These are phyloP conservation scores for Aureobasidium mangrovei DNA, from an alignment of 2,329 filamentous ascomycete species.

Conservation along the genomic window DNA sequence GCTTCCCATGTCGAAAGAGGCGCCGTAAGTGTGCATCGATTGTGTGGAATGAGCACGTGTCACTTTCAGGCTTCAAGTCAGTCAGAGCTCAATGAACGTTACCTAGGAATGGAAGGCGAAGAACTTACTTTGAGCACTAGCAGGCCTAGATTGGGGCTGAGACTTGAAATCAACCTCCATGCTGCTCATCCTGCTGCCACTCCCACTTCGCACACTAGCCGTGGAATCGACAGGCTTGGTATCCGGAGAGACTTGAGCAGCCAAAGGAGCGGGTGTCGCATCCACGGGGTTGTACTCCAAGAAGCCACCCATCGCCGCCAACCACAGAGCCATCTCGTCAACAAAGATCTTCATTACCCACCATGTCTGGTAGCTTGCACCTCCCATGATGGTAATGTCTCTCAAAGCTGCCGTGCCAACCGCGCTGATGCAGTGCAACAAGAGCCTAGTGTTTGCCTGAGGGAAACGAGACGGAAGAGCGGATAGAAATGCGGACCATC, in stretches of 20 bases:
- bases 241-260: neutral
- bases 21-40: conserved; percentile 14
- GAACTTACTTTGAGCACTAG: conserved; percentile 16
- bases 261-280: neutral
- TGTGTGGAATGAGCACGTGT: conserved; percentile 16
- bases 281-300: conserved; percentile 43
- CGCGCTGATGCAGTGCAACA: conserved; percentile 68
- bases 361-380: conserved; percentile 80
- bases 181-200: conserved; percentile 26
- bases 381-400: conserved; percentile 70
- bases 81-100: conserved; percentile 8
- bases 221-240: conserved; percentile 5
- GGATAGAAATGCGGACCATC: conserved; percentile 66
- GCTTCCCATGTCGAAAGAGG: conserved; percentile 11
- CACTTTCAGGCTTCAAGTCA: conserved; percentile 13
- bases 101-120: neutral
- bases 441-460: conserved; percentile 60
- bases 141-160: conserved; percentile 10
- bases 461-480: conserved; percentile 64
- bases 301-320: conserved; percentile 85
- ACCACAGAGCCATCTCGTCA: conserved; percentile 86
- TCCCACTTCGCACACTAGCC: conserved; percentile 20
- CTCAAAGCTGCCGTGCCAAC: conserved; percentile 69
- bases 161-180: conserved; percentile 21
- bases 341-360: conserved; percentile 95